Evolutionary conservation across 192 early-diverging fungal species (phyloP), one percentile per base, ranked within the genome.

Genomic region (Coemansia sp.): DNA sequence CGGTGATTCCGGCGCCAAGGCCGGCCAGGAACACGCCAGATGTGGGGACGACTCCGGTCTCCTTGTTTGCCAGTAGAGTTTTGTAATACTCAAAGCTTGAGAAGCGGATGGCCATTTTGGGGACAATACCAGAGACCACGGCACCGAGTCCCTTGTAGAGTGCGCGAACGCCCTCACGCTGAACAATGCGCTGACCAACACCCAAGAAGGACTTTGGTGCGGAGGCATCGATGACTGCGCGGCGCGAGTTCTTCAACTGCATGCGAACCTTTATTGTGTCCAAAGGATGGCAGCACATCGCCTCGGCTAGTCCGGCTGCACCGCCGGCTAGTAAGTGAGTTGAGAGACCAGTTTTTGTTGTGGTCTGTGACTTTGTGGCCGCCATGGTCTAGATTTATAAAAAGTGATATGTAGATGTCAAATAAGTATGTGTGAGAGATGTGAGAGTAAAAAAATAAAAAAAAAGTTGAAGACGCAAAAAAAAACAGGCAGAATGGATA

Each of bases 21-120:
- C 97, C 97, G 39, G 97, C 95, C 62, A 90, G 61, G 80, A 91
- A 94, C 73, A 90, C 91, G 40, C 84, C 89, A 23, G 62, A 66
- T 39, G 92, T 90, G 70, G 80, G 84, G 11, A 91, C 87, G n/a
- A 85, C 77, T 43, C 92, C 91, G 14, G 87, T 87, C 0, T 73
- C 76, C 17, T 86, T 74, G 75, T 90, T 80, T 9, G 92, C 90
- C 66, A 97, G 71, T 69, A 85, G 80, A 9, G 86, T 83, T 85
- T 99, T 97, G 87, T 96, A 99, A 49, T 88, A 86, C 80, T 99
- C 95, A 72, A 99, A 97, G 57, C 92, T 94, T 6, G 92, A 93
- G 86, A 99, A 99, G 52, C 97, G 91, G 74, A 99, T 99, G 26
- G 96, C 97, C 95, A 98, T 97, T 87, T 99, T 99, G 72, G 97